phyloP scores from a whole-genome alignment of 106 monocot species.

The Apostasia ramifera region DNA sequence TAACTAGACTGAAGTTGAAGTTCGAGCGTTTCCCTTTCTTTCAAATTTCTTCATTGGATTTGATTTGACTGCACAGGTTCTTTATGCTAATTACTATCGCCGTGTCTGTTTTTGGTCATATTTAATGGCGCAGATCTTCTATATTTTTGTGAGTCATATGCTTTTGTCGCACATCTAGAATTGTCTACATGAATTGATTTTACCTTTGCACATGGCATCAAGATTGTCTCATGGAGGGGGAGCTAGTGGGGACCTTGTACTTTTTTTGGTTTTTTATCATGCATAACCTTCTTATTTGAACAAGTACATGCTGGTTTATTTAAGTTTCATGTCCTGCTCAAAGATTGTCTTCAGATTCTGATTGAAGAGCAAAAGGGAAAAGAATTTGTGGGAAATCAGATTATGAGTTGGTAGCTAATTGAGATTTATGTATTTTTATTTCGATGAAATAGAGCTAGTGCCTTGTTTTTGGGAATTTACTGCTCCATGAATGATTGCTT shows the following conservation, averaged over 20 bases:
- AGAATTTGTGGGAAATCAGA: background rate
- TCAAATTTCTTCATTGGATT: background rate
- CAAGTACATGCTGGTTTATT: background rate
- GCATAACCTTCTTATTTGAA: background rate
- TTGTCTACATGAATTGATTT: background rate
- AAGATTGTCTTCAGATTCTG: background rate
- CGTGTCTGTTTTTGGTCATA: background rate
- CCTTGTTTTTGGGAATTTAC: background rate
- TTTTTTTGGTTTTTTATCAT: background rate
- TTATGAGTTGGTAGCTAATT: background rate
- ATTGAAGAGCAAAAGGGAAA: background rate
- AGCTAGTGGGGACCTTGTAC: slow-evolving; percentile 3
- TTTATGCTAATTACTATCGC: background rate
- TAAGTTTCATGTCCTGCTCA: background rate
- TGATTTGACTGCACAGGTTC: slow-evolving; percentile 1
- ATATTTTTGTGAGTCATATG: background rate
- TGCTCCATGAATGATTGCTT: background rate
- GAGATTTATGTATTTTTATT: background rate
- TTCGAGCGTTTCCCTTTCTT: background rate
- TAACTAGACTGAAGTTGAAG: background rate
- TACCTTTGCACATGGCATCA: background rate
- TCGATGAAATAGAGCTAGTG: background rate
- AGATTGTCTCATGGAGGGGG: background rate
- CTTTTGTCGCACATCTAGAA: background rate
- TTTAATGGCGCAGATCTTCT: background rate